Conservation (phyloP, 1,139 yeast genomes). For the Magnusiomyces paraingens region DNA sequence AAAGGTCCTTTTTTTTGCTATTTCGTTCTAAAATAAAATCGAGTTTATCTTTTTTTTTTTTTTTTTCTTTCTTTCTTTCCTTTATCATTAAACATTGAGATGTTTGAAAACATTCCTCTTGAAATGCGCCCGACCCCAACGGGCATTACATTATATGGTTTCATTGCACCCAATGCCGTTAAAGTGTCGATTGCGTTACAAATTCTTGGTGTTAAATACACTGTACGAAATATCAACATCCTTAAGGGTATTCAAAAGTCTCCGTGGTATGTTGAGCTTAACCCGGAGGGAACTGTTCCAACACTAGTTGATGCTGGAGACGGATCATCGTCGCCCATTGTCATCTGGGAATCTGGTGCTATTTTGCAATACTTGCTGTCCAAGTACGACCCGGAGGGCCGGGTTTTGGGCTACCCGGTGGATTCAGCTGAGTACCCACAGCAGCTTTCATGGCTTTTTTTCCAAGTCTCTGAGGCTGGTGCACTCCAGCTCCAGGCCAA, state of each 20-base stretch:
- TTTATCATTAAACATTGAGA: too few relatives aligned
- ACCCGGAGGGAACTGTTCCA: constrained; percentile 64
- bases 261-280: constrained; percentile 47
- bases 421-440: constrained; percentile 48
- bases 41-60: too few relatives aligned
- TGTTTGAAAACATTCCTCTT: too few relatives aligned
- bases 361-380: constrained; percentile 51
- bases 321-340: constrained; percentile 23
- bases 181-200: constrained; percentile 46
- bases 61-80: not conserved
- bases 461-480: constrained; percentile 54
- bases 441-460: constrained; percentile 46
- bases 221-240: constrained; percentile 40
- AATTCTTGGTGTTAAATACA: constrained; percentile 43
- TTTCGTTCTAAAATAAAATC: not conserved
- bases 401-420: constrained; percentile 38
- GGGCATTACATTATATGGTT: constrained; percentile 39
- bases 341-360: constrained; percentile 49
- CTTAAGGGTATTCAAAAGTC: constrained; percentile 41
- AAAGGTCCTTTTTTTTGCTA: not conserved
- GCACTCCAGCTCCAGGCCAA: constrained; percentile 57
- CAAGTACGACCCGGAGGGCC: constrained; percentile 48
- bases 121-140: constrained; percentile 4
- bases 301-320: constrained; percentile 41
- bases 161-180: constrained; percentile 51